Conservation (phyloP, 805 yeast species). For the Komagataella pastoris region DNA sequence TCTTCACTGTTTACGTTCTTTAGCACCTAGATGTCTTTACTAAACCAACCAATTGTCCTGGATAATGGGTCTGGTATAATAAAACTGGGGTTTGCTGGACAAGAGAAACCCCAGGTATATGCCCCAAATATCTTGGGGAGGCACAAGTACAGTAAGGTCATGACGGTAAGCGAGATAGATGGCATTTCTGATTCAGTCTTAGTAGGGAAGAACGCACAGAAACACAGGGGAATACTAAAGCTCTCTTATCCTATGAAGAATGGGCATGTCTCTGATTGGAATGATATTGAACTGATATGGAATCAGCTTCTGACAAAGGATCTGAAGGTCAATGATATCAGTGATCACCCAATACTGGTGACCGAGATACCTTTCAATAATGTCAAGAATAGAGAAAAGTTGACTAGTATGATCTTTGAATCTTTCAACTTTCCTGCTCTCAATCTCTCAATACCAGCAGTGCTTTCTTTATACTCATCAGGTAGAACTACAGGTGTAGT, state of each 20-base stretch:
- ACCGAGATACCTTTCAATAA: constrained; percentile 89
- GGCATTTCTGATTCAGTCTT: constrained; percentile 16
- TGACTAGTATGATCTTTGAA: constrained; percentile 59
- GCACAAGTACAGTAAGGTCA: constrained; percentile 72
- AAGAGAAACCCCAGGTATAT: constrained; percentile 58
- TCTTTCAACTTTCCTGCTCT: constrained; percentile 65
- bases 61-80: constrained; percentile 79
- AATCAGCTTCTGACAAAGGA: constrained; percentile 45
- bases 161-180: constrained; percentile 33
- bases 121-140: constrained; percentile 49
- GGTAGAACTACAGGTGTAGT: constrained; percentile 90
- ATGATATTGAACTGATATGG: constrained; percentile 79
- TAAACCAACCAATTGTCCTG: constrained; percentile 65
- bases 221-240: constrained; percentile 62
- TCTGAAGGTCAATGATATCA: constrained; percentile 36
- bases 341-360: constrained; percentile 77
- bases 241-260: constrained; percentile 64
- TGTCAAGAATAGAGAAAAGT: constrained; percentile 37
- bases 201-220: constrained; percentile 67
- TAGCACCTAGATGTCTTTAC: constrained; percentile 10
- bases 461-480: constrained; percentile 70
- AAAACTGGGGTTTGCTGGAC: constrained; percentile 91
- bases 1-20: neutral
- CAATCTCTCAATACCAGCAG: constrained; percentile 65
- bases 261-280: constrained; percentile 76